A percentile compares a stretch with the other conserved stretches of the same genome.
These are phyloP conservation scores for Phytophthora sojae DNA, from an alignment of 352 stramenopile genomes.

Conservation along the genomic window DNA sequence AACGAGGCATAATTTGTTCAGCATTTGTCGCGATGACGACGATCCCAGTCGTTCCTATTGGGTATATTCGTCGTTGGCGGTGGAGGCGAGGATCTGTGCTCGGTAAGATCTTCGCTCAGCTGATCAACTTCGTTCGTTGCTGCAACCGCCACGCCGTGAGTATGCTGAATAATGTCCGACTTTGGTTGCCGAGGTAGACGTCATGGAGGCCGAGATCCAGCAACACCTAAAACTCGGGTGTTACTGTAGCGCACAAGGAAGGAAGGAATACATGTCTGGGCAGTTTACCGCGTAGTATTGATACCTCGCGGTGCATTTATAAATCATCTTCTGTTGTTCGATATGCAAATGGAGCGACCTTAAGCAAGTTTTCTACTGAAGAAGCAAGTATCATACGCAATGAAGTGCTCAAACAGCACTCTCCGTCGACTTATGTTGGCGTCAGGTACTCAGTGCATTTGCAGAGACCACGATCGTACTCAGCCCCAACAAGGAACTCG, in stretches of 20 bases:
- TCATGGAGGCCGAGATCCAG: no score
- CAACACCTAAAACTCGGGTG: no score
- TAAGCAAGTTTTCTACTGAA: not conserved
- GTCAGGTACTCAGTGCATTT: constrained; percentile 84
- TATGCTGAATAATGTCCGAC: no score
- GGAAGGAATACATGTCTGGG: no score
- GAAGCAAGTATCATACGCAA: not conserved
- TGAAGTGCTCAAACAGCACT: not conserved
- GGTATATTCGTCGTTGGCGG: not conserved
- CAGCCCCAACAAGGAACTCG: constrained; percentile 87
- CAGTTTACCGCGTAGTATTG: not conserved
- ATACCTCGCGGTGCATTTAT: not conserved
- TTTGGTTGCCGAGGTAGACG: no score
- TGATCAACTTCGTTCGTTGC: not conserved
- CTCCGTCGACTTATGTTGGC: constrained; percentile 38
- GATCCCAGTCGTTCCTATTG: not conserved
- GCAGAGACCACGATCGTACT: constrained; percentile 86
- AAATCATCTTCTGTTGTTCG: not conserved
- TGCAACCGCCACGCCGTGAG: not conserved
- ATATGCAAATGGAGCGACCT: not conserved
- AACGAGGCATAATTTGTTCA: not conserved
- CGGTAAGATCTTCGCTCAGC: not conserved
- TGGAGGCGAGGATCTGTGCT: not conserved
- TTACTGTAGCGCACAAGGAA: no score
- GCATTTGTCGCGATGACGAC: not conserved